These are phyloP conservation scores for Tripterygium wilfordii DNA, from an alignment of 177 flowering plant genomes.

Conservation along the genomic window DNA sequence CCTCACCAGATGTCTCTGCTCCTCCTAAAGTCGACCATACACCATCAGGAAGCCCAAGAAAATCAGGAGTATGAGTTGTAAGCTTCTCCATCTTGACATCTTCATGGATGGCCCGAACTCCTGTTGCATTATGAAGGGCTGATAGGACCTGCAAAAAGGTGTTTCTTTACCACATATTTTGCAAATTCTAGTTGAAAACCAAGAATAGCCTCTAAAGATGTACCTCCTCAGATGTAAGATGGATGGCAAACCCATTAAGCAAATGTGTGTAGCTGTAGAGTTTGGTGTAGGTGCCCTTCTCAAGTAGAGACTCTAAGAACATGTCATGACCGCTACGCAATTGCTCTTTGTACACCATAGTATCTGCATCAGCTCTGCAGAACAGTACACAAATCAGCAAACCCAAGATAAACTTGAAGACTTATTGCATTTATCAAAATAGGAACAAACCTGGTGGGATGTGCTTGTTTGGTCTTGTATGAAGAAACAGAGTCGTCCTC, in stretches of 20 bases:
- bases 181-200: too few relatives aligned
- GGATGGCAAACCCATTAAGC: conserved; percentile 49
- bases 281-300: conserved; percentile 32
- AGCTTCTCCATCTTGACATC: conserved; percentile 44
- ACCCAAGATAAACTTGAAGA: not conserved
- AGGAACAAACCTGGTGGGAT: conserved; percentile 22
- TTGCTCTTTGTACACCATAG: conserved; percentile 30
- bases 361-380: conserved; percentile 23
- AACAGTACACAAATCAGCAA: not conserved
- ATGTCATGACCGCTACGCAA: conserved; percentile 33
- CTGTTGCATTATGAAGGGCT: conserved; percentile 24
- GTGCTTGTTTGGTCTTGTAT: conserved; percentile 9
- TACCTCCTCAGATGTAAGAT: conserved; percentile 40
- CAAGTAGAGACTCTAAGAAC: conserved; percentile 41
- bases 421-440: not conserved
- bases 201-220: too few relatives aligned
- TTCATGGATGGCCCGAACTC: conserved; percentile 36
- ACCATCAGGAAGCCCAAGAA: conserved; percentile 36
- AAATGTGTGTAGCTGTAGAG: conserved; percentile 60
- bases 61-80: conserved; percentile 55
- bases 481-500: conserved; percentile 40
- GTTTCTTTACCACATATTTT: not conserved
- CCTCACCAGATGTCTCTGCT: conserved; percentile 34
- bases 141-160: conserved; percentile 24
- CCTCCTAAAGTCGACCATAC: conserved; percentile 49